Base-by-base conservation (phyloP, 2,329 filamentous ascomycete genomes). In the Arachnomyces sp. region DNA sequence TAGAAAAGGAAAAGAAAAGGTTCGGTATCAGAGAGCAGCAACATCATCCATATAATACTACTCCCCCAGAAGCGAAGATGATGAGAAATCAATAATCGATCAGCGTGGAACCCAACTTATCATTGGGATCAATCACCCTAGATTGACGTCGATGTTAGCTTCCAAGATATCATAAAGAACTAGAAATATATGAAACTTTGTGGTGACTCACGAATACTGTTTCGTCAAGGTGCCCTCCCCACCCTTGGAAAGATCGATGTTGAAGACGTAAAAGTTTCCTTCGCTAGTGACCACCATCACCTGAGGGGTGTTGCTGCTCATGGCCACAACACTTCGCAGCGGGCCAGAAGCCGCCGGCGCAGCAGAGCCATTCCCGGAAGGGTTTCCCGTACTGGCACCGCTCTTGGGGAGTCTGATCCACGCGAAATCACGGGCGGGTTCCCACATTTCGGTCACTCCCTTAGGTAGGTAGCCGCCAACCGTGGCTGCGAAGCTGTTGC, bases 241-340 rank as follows among this genome's bases (percentile, higher is more conserved):
- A 13, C 92, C 92, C 46, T 85, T 84, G 52, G 94, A 89, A 70
- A 98, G 77, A 59, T 98, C 89, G 40, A 98, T 88, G 49, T 86
- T 90, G 64, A 90, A 98, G 20, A 96, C 83, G 53, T 92, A 94
- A 57, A 95, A 96, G 16, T 82, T 82, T 7, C 92, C 92, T 59
- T 98, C 92, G 52, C 84, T 95, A 0, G 92, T 98, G 11, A 95
- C 89, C 0, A 96, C 86, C 89, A 98, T 96, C 36, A 98, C 85
- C 55, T 96, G 89, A 1, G 92, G 92, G 17, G 84, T 89, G 58
- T 81, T 94, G 55, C 82, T 92, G 58, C 86, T 94, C 82, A 98
- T 93, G 7, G 92, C 90, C 32, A 98, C 92, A n/a, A 98, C 90
- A 49, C 87, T 94, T 49, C 84, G 74, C 31, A 94, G 64, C 0